These are phyloP conservation scores for Paratinospora sagittata DNA, from an alignment of 164 flowering plant genomes.

Conservation along the genomic window DNA sequence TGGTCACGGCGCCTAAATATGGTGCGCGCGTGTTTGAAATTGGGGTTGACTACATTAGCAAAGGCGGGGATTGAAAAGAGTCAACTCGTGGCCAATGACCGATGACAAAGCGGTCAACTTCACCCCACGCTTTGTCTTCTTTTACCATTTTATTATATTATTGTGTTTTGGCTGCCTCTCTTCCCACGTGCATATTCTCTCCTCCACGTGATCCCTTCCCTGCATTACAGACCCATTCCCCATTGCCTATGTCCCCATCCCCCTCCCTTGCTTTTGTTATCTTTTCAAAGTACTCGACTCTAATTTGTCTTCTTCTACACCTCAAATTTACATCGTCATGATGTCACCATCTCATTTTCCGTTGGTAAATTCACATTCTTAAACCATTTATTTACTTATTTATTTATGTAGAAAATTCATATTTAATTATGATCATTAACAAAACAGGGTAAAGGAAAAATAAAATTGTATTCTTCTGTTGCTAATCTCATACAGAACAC, in stretches of 20 bases:
- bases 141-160: not conserved
- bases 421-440: too few species aligned
- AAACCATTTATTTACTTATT: too few species aligned
- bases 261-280: not conserved
- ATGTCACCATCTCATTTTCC: not conserved
- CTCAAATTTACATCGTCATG: conserved; percentile 19
- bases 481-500: too few species aligned
- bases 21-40: not conserved
- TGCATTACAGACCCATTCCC: not conserved
- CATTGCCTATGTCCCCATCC: not conserved
- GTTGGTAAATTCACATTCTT: too few species aligned
- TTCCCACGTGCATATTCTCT: not conserved
- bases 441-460: too few species aligned
- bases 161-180: not conserved
- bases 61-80: not conserved
- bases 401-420: too few species aligned
- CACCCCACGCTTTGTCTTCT: not conserved
- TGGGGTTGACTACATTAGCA: not conserved
- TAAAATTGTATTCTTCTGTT: too few species aligned
- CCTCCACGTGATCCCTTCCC: not conserved
- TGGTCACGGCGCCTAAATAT: not conserved
- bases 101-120: not conserved
- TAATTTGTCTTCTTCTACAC: conserved; percentile 17
- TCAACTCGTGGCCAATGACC: not conserved
- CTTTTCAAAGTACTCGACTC: not conserved